Base-by-base conservation (phyloP, 495 filamentous ascomycete genomes). In the Daldinia childiae region DNA sequence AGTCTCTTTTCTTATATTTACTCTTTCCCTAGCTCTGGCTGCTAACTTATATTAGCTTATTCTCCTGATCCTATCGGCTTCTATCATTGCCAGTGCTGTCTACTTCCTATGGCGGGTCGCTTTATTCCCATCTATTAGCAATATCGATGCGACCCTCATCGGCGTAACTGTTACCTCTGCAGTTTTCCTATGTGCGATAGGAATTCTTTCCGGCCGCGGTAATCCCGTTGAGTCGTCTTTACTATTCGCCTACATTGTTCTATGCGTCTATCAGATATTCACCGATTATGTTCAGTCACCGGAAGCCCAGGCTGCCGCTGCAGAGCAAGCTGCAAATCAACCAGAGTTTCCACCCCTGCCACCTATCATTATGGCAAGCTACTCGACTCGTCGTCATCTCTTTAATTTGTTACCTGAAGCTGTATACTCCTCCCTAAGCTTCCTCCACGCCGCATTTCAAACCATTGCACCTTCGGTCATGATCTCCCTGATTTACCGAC, bases 211-310 rank as follows among this genome's bases (percentile, higher is more conserved):
- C 72, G 95, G 95, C 8, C 90, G 94, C 72, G 95, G 95, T 56
- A 99, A 98, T 76, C 92, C 94, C 3, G 93, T 99, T 39, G 95
- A 99, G 80, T 96, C 92, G 74, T 97, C 94, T 15, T 85, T 99
- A 21, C 87, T 99, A 36, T 98, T 99, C 77, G 95, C 95, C 75
- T 99, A 99, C 79, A 88, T 97, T 61, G 94, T 97, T 12, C 89
- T 99, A 67, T 98, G 94, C 84, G 91, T 98, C 77, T 99, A 99
- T 79, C 95, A 99, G 79, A 98, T 98, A 75, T 99, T 99, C 81
- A 99, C 95, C 48, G 95, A 99, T 77, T 99, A 98, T 80, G 87
- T 93, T 71, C 94, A 94, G 8, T 93, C 91, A 4, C 77, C 87
- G 14, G 82, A 85, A 48, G 85, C 86, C 1, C 79, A 86, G 32